Conservation (phyloP, 176 grass and related monocot species). For the Phragmites australis region DNA sequence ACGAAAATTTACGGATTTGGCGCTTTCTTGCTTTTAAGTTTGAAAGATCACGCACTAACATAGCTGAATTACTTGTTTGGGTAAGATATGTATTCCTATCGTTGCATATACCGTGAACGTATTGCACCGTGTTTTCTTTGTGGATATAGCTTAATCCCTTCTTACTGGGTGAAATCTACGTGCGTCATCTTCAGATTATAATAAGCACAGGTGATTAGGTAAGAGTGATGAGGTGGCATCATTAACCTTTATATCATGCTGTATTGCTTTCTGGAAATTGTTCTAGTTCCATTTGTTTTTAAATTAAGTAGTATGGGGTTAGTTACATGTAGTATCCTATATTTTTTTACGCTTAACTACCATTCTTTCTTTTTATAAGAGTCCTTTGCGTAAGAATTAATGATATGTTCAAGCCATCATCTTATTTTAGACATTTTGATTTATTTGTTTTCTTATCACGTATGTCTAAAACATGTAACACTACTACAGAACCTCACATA, state of each 20-base stretch:
- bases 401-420: too few relatives aligned
- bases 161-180: background rate
- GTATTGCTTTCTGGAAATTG: conserved; percentile 2
- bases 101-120: background rate
- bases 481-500: too few relatives aligned
- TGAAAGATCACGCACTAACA: background rate
- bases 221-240: background rate
- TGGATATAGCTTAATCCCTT: conserved; percentile 23
- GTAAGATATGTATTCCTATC: conserved; percentile 12
- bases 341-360: background rate
- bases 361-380: background rate
- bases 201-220: conserved; percentile 5
- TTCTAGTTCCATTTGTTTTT: background rate
- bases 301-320: background rate
- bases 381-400: background rate
- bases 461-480: too few relatives aligned
- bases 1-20: conserved; percentile 24
- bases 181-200: background rate
- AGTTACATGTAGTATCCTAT: background rate
- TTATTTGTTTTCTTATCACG: too few relatives aligned
- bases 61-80: conserved; percentile 25
- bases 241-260: conserved; percentile 1
- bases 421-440: too few relatives aligned
- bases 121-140: conserved; percentile 10
- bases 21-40: conserved; percentile 1